phyloP scores from a whole-genome alignment of 2,329 filamentous ascomycete genomes.

The Hypocrella siamensis region DNA sequence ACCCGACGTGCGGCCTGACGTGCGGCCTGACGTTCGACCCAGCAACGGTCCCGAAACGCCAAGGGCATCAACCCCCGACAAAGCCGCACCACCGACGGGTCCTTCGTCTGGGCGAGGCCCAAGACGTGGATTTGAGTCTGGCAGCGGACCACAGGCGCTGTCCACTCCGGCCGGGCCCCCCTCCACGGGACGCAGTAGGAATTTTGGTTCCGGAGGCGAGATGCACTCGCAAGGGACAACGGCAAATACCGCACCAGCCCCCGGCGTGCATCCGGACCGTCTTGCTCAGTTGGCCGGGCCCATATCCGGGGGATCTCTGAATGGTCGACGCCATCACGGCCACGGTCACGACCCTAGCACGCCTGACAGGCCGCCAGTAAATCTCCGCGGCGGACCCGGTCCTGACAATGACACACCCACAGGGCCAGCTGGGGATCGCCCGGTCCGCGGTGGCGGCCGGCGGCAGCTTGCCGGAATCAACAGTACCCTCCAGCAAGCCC shows the following conservation, averaged over 20 bases:
- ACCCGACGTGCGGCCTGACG: slow-evolving; percentile 27
- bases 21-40: slow-evolving; percentile 21
- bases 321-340: slow-evolving; percentile 13
- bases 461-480: slow-evolving; percentile 46
- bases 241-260: slow-evolving; percentile 9
- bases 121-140: slow-evolving; percentile 28
- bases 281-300: slow-evolving; percentile 26
- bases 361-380: neutral
- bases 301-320: slow-evolving; percentile 12
- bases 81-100: slow-evolving; percentile 28
- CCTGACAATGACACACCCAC: slow-evolving; percentile 17
- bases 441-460: slow-evolving; percentile 22
- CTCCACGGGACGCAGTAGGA: slow-evolving; percentile 25
- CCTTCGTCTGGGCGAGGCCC: slow-evolving; percentile 32
- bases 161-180: slow-evolving; percentile 12
- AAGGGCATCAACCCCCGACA: slow-evolving; percentile 30
- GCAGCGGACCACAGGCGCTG: slow-evolving; percentile 13
- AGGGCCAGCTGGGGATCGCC: slow-evolving; percentile 20
- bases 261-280: slow-evolving; percentile 33
- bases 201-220: slow-evolving; percentile 15
- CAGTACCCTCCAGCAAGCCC: slow-evolving; percentile 37
- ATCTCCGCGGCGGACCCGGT: slow-evolving; percentile 5
- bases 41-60: slow-evolving; percentile 19
- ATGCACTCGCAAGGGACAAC: slow-evolving; percentile 10
- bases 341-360: neutral